Evolutionary conservation across 2,329 filamentous ascomycete species (phyloP).

Genomic region (Achaetomium macrosporum): DNA sequence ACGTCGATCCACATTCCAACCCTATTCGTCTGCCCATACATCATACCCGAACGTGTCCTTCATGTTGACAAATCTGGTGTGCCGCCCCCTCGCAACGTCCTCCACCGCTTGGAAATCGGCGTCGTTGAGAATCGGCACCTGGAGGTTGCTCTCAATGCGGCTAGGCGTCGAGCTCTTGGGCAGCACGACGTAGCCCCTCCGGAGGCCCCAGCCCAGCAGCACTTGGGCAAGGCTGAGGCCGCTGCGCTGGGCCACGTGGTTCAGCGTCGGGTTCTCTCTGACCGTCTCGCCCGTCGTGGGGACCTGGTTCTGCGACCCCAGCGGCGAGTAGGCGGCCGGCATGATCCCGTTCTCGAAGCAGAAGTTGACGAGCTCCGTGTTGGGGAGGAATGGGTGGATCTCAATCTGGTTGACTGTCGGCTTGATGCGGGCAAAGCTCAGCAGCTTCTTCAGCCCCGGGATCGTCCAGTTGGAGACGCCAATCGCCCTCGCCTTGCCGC

Average conservation of each 20-base stretch:
- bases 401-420: constrained; percentile 49
- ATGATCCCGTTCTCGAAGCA: constrained; percentile 48
- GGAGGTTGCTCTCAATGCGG: constrained; percentile 60
- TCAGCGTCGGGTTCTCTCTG: constrained; percentile 52
- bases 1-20: background rate
- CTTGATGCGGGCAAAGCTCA: constrained; percentile 41
- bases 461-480: constrained; percentile 55
- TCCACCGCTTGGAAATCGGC: constrained; percentile 58
- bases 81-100: constrained; percentile 58
- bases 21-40: constrained; percentile 48
- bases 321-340: constrained; percentile 45
- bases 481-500: constrained; percentile 51
- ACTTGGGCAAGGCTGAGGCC: constrained; percentile 55
- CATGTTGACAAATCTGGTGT: constrained; percentile 73
- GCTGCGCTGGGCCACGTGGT: constrained; percentile 51
- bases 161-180: constrained; percentile 64
- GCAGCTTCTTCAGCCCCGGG: constrained; percentile 47
- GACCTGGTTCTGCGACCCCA: constrained; percentile 63
- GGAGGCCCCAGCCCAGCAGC: constrained; percentile 59
- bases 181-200: constrained; percentile 60
- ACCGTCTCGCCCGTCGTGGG: constrained; percentile 63
- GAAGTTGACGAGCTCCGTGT: constrained; percentile 46
- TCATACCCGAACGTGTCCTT: constrained; percentile 74
- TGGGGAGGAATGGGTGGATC: constrained; percentile 42
- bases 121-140: constrained; percentile 49